Evolutionary conservation across 2,329 filamentous ascomycete species (phyloP), one percentile per base, ranked within the genome.

Genomic region (Calonectria hawksworthii): DNA sequence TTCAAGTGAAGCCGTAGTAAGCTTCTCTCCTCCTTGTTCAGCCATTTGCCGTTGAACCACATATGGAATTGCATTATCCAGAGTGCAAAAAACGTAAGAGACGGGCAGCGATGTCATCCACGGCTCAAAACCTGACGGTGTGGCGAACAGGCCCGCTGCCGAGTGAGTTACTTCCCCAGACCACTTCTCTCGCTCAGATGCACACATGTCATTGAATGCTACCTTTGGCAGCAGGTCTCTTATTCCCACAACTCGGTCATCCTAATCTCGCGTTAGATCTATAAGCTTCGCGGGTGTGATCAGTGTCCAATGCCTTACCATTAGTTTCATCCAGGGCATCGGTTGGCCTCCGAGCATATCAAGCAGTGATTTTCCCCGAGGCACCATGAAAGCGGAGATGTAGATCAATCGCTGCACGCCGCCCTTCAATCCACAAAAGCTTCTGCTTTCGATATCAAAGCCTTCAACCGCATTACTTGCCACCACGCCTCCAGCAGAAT

Each of bases 391-490:
- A 18, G 67, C 67, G 4, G 36, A 50, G 28, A 69, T 9, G 9
- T 34, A 69, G 7, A 69, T 28, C 14, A 69, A 11, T 30, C 44
- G 52, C 18, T 26, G 21, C 4, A 69, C 38, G 4, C 67, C 67
- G 8, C 67, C 67, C 30, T 36, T 8, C 3, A 61, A 44, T 7
- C 52, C 67, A 13, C 11, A 13, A 11, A 52, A 54, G 6, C 13
- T 26, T 36, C 52, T 41, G 0, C 38, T 36, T 16, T 28, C n/a
- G 4, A 54, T 36, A 16, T 69, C 52, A n/a, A 69, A 32, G 5
- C 67, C 67, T 11, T 61, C 67, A 6, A 69, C 52, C 11, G 67
- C 52, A 21, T 69, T 61, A 30, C 67, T 69, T 26, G 52, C 67
- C 1, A 69, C 67, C 14, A 69, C 2, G 10, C 67, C 67, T 30